These are phyloP conservation scores for Alternaria sp. DNA, from an alignment of 2,329 filamentous ascomycete genomes.

Conservation along the genomic window DNA sequence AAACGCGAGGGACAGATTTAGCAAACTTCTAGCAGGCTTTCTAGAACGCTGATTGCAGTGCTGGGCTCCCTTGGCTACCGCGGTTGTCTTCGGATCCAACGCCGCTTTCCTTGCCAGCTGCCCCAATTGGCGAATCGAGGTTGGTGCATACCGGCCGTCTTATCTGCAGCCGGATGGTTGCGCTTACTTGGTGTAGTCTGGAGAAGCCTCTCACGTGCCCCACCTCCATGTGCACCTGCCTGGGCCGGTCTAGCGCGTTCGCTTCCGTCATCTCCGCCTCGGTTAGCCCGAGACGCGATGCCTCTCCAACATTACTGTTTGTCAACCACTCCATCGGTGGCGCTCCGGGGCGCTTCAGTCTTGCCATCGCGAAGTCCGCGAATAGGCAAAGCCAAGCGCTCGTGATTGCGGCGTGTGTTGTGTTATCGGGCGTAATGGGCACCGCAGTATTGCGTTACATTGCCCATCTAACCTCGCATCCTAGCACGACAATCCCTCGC, in stretches of 20 bases:
- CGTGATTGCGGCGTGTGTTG: slow-evolving; percentile 16
- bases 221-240: slow-evolving; percentile 11
- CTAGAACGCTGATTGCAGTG: slow-evolving; percentile 21
- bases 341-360: slow-evolving; percentile 14
- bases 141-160: slow-evolving; percentile 4
- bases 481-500: slow-evolving; percentile 12
- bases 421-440: slow-evolving; percentile 9
- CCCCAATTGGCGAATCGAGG: slow-evolving; percentile 22
- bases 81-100: slow-evolving; percentile 16
- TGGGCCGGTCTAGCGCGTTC: not conserved
- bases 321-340: slow-evolving; percentile 22
- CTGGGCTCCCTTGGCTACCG: slow-evolving; percentile 17
- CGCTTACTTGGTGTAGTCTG: slow-evolving; percentile 16
- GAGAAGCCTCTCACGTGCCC: slow-evolving; percentile 26
- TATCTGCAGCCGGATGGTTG: slow-evolving; percentile 19
- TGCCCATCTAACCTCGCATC: slow-evolving; percentile 14
- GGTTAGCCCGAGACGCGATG: slow-evolving; percentile 12
- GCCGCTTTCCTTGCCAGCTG: slow-evolving; percentile 30
- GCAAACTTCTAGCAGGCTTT: slow-evolving; percentile 28
- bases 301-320: slow-evolving; percentile 13
- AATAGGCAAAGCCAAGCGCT: slow-evolving; percentile 1
- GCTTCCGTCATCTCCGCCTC: slow-evolving; percentile 13
- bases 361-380: slow-evolving; percentile 4
- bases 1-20: not conserved
- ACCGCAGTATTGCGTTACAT: slow-evolving; percentile 18